Evolutionary conservation across 164 flowering plant genomes (phyloP), one percentile per base, ranked within the genome.

Genomic region (Tetrastigma voinierianum): DNA sequence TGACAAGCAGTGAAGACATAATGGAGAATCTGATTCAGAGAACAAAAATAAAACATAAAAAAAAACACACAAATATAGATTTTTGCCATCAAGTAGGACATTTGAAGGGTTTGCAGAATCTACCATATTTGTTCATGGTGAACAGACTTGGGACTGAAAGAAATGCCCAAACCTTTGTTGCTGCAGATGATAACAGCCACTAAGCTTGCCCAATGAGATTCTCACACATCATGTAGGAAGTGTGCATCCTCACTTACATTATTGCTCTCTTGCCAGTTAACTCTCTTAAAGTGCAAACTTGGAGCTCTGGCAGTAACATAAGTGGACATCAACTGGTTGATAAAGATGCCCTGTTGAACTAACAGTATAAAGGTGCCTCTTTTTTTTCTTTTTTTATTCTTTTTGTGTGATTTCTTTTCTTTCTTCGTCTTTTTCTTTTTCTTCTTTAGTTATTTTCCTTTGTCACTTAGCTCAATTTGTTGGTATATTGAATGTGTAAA

Each of bases 401-500:
- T 62, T 43, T 66, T 54, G 71, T 69, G 58, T 32, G 23, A 40
- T 71, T 57, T 51, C 56, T 62, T 52, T 43, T 44, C 46, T 67
- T 21, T 58, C 25, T 57, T 32, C 32, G 9, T 12, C 17, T 61
- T 9, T 71, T 57, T 51, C 56, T 62, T 52, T 43, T 44, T 45
- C 64, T 21, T 58, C 25, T 57, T 32, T 12, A 17, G 46, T 9
- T 8, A 51, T 65, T 65, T 25, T 3, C 56, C 56, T 65, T 21
- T 25, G 13, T 46, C 20, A 19, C 1, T 24, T 64, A 21, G 15
- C 24, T 17, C 23, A 11, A 62, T 61, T 55, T 57, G 55, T 65
- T 54, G 53, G 16, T 45, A 46, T 61, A 47, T 61, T 52, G 62
- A 51, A 54, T 55, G 43, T 61, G 68, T 72, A 52, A 69, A 72